Evolutionary conservation across 1,139 yeast genomes (phyloP).

Genomic region (Tardiomyces depauwii): DNA sequence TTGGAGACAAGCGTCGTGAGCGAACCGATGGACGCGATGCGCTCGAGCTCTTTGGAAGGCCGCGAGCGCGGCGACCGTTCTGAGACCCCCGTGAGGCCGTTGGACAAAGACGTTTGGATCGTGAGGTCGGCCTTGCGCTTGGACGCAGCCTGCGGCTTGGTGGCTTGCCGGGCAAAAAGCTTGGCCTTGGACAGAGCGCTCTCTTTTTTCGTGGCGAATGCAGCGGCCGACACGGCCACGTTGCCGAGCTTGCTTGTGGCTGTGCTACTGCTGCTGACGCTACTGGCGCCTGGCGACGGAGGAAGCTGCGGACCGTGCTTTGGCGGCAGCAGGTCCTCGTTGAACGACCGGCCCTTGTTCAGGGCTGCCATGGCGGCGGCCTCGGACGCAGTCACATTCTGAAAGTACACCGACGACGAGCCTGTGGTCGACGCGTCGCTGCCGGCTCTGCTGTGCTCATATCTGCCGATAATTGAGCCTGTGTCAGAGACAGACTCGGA

Average conservation of each 20-base stretch:
- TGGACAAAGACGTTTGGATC: conserved; percentile 20
- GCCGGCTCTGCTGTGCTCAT: background rate
- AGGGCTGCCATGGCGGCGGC: conserved; percentile 14
- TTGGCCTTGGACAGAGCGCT: conserved; percentile 23
- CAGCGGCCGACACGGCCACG: conserved; percentile 20
- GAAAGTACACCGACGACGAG: background rate
- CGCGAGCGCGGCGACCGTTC: conserved; percentile 32
- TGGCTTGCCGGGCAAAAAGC: conserved; percentile 16
- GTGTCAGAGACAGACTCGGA: background rate
- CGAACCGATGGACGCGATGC: conserved; percentile 31
- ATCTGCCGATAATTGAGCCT: background rate
- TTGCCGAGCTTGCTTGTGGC: conserved; percentile 1
- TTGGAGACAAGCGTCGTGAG: conserved; percentile 12
- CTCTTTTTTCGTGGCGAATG: conserved; percentile 20
- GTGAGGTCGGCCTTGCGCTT: conserved; percentile 24
- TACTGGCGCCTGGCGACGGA: conserved; percentile 2
- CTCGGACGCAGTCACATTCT: conserved; percentile 8
- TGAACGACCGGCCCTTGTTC: conserved; percentile 11
- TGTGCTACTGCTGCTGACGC: background rate
- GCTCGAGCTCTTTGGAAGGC: conserved; percentile 33
- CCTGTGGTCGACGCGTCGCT: background rate
- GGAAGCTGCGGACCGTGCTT: conserved; percentile 1
- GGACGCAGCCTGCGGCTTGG: conserved; percentile 7
- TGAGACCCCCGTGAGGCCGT: conserved; percentile 24
- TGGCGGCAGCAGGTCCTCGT: background rate